A percentile compares a stretch with the other conserved stretches of the same genome.
phyloP scores from a whole-genome alignment of 768 basidiomycete species.

The Auricularia sp. region DNA sequence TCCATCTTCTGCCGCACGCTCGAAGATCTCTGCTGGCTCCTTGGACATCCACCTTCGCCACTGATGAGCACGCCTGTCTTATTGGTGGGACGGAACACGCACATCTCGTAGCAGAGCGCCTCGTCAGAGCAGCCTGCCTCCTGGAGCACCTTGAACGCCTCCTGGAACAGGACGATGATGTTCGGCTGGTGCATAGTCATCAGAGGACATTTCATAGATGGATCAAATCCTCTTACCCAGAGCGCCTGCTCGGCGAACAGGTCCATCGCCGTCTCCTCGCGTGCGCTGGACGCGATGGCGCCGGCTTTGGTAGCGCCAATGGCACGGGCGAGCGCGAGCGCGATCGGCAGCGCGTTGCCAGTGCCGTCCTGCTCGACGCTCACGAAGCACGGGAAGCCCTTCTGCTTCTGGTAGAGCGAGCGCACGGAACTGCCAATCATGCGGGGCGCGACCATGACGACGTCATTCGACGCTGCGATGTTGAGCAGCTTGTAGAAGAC shows the following conservation, averaged over 20 bases:
- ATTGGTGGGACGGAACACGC: conserved; percentile 5
- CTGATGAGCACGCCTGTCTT: background rate
- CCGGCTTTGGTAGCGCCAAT: conserved; percentile 57
- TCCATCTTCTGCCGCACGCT: conserved; percentile 56
- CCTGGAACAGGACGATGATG: conserved; percentile 55
- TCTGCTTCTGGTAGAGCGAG: conserved; percentile 47
- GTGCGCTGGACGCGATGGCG: conserved; percentile 51
- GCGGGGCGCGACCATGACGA: conserved; percentile 59
- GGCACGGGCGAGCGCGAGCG: conserved; percentile 44
- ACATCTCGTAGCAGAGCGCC: conserved; percentile 60
- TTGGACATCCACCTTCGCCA: conserved; percentile 60
- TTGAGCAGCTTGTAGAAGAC: conserved; percentile 51
- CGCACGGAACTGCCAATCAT: conserved; percentile 63
- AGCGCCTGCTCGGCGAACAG: conserved; percentile 38
- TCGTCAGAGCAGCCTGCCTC: conserved; percentile 59
- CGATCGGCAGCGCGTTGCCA: conserved; percentile 34
- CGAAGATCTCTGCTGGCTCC: conserved; percentile 60
- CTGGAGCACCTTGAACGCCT: conserved; percentile 52
- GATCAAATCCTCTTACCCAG: conserved; percentile 20
- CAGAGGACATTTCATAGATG: too few relatives aligned
- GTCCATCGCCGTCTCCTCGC: conserved; percentile 58
- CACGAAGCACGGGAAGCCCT: conserved; percentile 56
- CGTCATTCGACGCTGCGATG: conserved; percentile 44
- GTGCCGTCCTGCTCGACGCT: conserved; percentile 56
- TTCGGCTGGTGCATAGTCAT: conserved; percentile 31